These are phyloP conservation scores for Penicillium sp. DNA, from an alignment of 2,329 filamentous ascomycete species.

Conservation along the genomic window DNA sequence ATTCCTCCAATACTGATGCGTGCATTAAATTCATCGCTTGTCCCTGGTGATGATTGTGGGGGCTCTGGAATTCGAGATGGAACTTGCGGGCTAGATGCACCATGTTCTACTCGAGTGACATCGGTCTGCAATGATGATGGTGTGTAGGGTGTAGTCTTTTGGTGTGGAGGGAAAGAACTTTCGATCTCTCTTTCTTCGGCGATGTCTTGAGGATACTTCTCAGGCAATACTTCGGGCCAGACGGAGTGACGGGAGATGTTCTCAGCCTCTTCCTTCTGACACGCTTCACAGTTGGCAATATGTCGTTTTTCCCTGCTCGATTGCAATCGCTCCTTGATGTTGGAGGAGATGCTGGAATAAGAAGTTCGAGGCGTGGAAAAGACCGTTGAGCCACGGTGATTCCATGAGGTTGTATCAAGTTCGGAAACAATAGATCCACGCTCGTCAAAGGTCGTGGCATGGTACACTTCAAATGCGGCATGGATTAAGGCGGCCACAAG, in stretches of 20 bases:
- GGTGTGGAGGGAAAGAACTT: background rate
- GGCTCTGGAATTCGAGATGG: constrained; percentile 7
- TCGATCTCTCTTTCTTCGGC: constrained; percentile 3
- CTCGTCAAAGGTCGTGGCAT: constrained; percentile 46
- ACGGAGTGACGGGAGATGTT: constrained; percentile 20
- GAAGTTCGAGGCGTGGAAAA: constrained; percentile 25
- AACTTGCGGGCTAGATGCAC: background rate
- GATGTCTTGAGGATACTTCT: constrained; percentile 13
- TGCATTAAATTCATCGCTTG: constrained; percentile 29
- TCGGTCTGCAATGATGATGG: background rate
- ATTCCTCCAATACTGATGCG: constrained; percentile 67
- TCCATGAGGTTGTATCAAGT: constrained; percentile 39
- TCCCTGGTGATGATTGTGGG: constrained; percentile 3
- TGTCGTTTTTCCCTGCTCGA: constrained; percentile 39
- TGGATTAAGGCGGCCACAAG: constrained; percentile 46
- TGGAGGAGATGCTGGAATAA: constrained; percentile 23
- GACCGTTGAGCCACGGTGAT: constrained; percentile 32
- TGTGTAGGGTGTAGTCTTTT: background rate
- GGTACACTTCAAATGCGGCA: constrained; percentile 53
- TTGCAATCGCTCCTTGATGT: constrained; percentile 24
- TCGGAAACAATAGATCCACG: constrained; percentile 37
- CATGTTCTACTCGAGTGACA: background rate
- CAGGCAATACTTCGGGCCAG: constrained; percentile 17
- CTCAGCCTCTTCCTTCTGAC: constrained; percentile 46
- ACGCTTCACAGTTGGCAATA: constrained; percentile 57